Evolutionary conservation across 257 asterid species (phyloP), one percentile per base, ranked within the genome.

Genomic region (Solanum chiquidenum): DNA sequence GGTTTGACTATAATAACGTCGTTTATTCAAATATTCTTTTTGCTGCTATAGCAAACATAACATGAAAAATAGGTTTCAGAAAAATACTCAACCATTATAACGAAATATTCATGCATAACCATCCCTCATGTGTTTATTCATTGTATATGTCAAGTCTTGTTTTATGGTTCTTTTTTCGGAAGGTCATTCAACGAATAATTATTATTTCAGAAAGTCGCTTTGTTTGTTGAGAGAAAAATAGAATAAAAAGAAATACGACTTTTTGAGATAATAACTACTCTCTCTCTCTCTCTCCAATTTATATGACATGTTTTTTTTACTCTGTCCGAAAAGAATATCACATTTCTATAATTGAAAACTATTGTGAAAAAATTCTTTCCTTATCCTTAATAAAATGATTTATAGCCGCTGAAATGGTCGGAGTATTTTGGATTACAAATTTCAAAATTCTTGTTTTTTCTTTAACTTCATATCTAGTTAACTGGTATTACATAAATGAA

Each of bases 361-460:
- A 18, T 52, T 46, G 2, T 16, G 18, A 16, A 5, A 52, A 52
- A 55, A 6, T 18, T 60, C 6, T 2, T 20, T 60, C 5, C 12
- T 21, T 21, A 60, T 21, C 0, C 13, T 60, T 21, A 3, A 9
- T 21, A 21, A 21, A 60, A 23, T 60, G 6, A 60, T 60, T 9
- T 23, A 23, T 60, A 60, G 27, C 29, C 6, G 23, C 0, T 21
- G 1, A 60, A 60, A 60, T 60, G 6, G 0, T 4, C 0, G 0
- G 0, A 60, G 69, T 60, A 0, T 23, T 60, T 60, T 60, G 31
- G 29, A 4, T n/a, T 23, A n/a, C 69, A 60, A 60, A 60, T 60
- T 60, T 60, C 31, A 60, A 23, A 60, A 60, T 0, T 55, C 0
- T 60, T 60, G 0, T 9, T 60, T 23, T 60, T 60, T 60, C 69